Conservation (phyloP, 768 basidiomycete species). For the Paxillus rubicundulus region DNA sequence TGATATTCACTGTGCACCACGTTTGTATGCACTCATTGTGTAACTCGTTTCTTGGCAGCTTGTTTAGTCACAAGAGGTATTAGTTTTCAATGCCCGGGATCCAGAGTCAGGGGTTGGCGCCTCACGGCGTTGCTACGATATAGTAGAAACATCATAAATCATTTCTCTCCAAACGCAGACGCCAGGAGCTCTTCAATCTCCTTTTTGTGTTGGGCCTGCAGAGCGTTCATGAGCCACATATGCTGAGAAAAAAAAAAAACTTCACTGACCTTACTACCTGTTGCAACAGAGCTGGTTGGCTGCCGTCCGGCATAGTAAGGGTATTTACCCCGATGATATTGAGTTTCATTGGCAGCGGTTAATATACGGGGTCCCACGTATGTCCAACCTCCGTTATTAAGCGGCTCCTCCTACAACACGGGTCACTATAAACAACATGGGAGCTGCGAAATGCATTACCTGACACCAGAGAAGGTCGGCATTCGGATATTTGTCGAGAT, state of each 20-base stretch:
- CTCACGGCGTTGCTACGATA: too few relatives aligned
- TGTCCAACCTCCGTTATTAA: slow-evolving; percentile 98
- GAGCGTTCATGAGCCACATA: slow-evolving; percentile 13
- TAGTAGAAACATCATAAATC: background rate
- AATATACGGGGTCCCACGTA: slow-evolving; percentile 92
- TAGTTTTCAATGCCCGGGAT: too few relatives aligned
- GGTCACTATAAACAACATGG: background rate
- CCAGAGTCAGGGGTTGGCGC: too few relatives aligned
- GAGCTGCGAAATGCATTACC: slow-evolving; percentile 30
- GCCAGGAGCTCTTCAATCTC: slow-evolving; percentile 78
- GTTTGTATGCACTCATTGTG: too few relatives aligned
- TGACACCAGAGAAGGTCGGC: slow-evolving; percentile 93
- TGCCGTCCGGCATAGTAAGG: slow-evolving; percentile 90
- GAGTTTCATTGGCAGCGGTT: slow-evolving; percentile 88
- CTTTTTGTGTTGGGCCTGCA: slow-evolving; percentile 79
- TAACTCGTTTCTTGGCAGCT: too few relatives aligned
- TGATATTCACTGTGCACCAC: too few relatives aligned
- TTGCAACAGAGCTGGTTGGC: slow-evolving; percentile 89
- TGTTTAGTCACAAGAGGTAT: too few relatives aligned
- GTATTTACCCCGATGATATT: slow-evolving; percentile 89
- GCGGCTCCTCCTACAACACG: slow-evolving; percentile 72
- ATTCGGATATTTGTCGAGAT: slow-evolving; percentile 96
- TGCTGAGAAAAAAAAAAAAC: background rate
- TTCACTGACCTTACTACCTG: slow-evolving; percentile 76
- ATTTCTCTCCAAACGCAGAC: slow-evolving; percentile 49